Percentiles rank a stretch among this genome's conserved stretches.
These are phyloP conservation scores for Boletus rubropictus DNA, from an alignment of 768 basidiomycete species.

Conservation along the genomic window DNA sequence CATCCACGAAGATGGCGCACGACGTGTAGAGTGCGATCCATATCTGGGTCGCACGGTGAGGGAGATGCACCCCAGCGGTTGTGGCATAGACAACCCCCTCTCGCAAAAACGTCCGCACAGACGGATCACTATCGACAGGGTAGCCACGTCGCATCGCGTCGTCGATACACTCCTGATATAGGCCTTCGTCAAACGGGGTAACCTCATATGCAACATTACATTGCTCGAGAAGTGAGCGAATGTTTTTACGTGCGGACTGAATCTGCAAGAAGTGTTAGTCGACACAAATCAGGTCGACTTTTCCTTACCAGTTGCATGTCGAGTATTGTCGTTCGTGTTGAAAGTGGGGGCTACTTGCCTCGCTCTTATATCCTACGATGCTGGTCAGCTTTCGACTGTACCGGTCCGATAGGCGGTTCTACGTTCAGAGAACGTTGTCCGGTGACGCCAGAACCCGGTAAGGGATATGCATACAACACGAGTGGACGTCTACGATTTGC, in stretches of 20 bases:
- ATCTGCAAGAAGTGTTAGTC: conserved; percentile 5
- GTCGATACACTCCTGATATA: conserved; percentile 21
- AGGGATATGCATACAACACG: neutral
- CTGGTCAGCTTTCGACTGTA: too few relatives aligned
- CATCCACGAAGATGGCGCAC: conserved; percentile 35
- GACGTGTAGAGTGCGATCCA: conserved; percentile 39
- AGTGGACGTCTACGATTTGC: too few relatives aligned
- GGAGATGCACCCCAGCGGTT: conserved; percentile 29
- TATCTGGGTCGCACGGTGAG: conserved; percentile 10
- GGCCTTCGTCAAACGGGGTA: conserved; percentile 9
- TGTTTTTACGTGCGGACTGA: conserved; percentile 9
- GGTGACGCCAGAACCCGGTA: too few relatives aligned
- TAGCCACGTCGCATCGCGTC: conserved; percentile 25
- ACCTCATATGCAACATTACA: conserved; percentile 13
- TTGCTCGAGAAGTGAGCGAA: conserved; percentile 13
- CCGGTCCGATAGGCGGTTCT: neutral
- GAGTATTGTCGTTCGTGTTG: neutral
- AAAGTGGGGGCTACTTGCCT: neutral
- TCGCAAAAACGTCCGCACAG: conserved; percentile 29
- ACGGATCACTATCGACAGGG: conserved; percentile 16
- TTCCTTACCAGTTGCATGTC: conserved; percentile 14
- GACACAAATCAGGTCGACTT: neutral
- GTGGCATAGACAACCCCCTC: conserved; percentile 27
- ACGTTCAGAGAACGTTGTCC: conserved; percentile 2
- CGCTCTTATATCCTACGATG: conserved; percentile 5